phyloP scores from a whole-genome alignment of 78 protist genomes.

The Ministeria vibrans region DNA sequence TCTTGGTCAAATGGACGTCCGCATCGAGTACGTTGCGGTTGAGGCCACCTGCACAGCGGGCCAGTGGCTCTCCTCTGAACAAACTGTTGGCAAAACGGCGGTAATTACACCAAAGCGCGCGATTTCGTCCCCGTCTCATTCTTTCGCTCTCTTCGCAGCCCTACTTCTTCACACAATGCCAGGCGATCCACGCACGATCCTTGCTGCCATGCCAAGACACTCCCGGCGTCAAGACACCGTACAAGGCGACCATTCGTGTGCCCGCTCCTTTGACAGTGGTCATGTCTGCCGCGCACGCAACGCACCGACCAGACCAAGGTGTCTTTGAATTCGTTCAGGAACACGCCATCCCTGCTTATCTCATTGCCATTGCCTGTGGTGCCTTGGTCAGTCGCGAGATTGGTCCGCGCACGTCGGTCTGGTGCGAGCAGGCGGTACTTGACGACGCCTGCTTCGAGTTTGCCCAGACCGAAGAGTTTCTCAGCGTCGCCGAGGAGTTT shows the following conservation, averaged over 20 bases:
- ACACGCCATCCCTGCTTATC: constrained; percentile 55
- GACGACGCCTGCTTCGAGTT: constrained; percentile 63
- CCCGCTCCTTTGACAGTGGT: constrained; percentile 51
- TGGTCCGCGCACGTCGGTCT: constrained; percentile 62
- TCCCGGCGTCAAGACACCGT: constrained; percentile 57
- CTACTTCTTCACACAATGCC: constrained; percentile 37
- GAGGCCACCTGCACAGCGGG: background rate
- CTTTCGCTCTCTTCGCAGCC: constrained; percentile 16
- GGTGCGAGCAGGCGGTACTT: constrained; percentile 62
- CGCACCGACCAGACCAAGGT: constrained; percentile 1
- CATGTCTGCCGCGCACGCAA: background rate
- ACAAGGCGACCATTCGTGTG: constrained; percentile 55
- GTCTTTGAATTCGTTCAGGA: constrained; percentile 52
- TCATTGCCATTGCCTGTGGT: constrained; percentile 66
- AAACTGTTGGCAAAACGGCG: constrained; percentile 32
- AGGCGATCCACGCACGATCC: constrained; percentile 73
- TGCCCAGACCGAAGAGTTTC: constrained; percentile 65
- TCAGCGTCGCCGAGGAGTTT: constrained; percentile 21
- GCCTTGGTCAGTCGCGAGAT: constrained; percentile 29
- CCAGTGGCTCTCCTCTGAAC: constrained; percentile 29
- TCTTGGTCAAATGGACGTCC: background rate
- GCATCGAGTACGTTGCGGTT: constrained; percentile 1
- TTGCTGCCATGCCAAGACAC: constrained; percentile 74
- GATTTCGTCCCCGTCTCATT: background rate
- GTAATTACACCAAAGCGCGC: no score